These are phyloP conservation scores for Ceratobasidium papillatum DNA, from an alignment of 1,284 basidiomycete genomes.

Conservation along the genomic window DNA sequence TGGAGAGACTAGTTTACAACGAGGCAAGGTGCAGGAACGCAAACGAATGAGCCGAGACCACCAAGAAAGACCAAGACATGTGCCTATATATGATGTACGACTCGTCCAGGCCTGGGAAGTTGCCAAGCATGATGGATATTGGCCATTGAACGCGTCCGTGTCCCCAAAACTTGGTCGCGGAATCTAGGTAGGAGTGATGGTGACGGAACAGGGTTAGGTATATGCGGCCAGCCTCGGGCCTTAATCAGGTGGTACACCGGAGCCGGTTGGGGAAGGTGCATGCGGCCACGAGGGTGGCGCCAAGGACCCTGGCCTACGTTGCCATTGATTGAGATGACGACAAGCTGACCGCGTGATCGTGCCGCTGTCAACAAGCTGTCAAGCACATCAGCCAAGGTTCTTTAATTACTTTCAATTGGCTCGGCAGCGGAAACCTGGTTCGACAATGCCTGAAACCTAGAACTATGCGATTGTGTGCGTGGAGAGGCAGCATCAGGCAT, in stretches of 20 bases:
- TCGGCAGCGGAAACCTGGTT: not conserved
- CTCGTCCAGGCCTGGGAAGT: not conserved
- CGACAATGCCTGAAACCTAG: not conserved
- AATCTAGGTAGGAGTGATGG: not conserved
- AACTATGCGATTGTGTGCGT: no score
- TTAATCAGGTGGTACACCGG: not conserved
- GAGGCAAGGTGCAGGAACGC: not conserved
- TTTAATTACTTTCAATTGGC: not conserved
- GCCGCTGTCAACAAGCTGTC: not conserved
- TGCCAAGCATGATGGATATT: not conserved
- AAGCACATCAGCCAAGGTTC: not conserved
- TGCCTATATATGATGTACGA: not conserved
- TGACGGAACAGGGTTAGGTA: not conserved
- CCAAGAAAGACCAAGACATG: conserved; percentile 5
- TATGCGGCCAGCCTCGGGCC: not conserved
- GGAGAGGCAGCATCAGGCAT: not conserved
- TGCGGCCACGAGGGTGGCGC: not conserved
- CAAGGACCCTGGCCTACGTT: not conserved
- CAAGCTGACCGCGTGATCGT: not conserved
- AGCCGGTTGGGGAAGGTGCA: not conserved
- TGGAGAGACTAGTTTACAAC: not conserved
- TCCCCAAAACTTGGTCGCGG: not conserved
- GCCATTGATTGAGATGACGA: not conserved
- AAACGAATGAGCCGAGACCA: not conserved
- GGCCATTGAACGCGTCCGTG: not conserved